These are phyloP conservation scores for Trametes pubescens DNA, from an alignment of 1,284 basidiomycete species.

Conservation along the genomic window DNA sequence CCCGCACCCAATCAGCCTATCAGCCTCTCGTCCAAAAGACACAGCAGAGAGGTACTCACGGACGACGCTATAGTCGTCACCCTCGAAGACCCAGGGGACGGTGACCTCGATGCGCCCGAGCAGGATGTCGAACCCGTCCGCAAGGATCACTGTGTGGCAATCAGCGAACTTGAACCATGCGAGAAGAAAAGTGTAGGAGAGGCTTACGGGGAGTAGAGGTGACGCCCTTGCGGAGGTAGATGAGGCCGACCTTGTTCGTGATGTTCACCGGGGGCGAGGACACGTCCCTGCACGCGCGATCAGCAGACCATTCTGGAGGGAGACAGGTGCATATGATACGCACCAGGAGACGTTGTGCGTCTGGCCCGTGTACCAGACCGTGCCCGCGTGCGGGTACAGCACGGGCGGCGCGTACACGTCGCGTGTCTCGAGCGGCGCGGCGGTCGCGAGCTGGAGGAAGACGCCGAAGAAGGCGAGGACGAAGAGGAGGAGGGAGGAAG, in stretches of 20 bases:
- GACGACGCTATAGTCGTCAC: slow-evolving; percentile 24
- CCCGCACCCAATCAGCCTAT: background rate
- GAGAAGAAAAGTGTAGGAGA: background rate
- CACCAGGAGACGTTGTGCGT: slow-evolving; percentile 53
- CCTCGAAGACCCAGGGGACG: slow-evolving; percentile 22
- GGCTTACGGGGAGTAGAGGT: slow-evolving; percentile 40
- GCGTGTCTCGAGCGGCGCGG: slow-evolving; percentile 26
- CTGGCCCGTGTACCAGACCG: slow-evolving; percentile 49
- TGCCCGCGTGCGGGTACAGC: slow-evolving; percentile 42
- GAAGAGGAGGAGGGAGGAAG: slow-evolving; percentile 17
- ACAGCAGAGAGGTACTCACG: slow-evolving; percentile 8
- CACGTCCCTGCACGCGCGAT: slow-evolving; percentile 32
- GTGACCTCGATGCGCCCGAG: slow-evolving; percentile 23
- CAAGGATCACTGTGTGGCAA: slow-evolving; percentile 21
- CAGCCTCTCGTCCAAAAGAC: background rate
- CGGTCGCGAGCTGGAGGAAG: slow-evolving; percentile 25
- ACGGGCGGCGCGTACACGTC: slow-evolving; percentile 55
- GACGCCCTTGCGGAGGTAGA: slow-evolving; percentile 48
- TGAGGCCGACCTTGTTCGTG: slow-evolving; percentile 51
- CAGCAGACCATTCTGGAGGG: background rate
- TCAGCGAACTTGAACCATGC: background rate
- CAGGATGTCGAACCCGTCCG: slow-evolving; percentile 20
- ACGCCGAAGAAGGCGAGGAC: slow-evolving; percentile 25
- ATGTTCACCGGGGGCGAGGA: slow-evolving; percentile 49
- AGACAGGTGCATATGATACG: slow-evolving; percentile 27